phyloP scores from a whole-genome alignment of 225 moss, liverwort and hornwort species.

The Anthoceros angustus region DNA sequence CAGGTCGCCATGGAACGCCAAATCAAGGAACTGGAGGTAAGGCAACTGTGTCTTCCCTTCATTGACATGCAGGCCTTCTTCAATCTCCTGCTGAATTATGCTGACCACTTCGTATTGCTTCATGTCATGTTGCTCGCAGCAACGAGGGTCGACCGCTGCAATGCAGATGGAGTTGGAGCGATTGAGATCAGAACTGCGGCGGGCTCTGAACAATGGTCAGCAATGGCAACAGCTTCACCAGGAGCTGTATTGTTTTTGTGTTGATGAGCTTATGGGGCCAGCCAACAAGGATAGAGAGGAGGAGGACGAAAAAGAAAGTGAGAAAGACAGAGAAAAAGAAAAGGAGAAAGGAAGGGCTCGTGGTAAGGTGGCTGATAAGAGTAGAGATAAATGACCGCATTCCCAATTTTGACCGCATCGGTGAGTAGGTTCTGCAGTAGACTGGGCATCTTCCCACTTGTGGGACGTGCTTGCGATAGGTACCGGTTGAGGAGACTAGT shows the following conservation, averaged over 20 bases:
- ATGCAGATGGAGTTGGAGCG: constrained; percentile 99
- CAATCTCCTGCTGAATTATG: neutral
- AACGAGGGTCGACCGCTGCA: constrained; percentile 82
- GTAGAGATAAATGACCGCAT: constrained; percentile 26
- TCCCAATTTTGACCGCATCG: neutral
- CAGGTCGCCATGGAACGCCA: constrained; percentile 97
- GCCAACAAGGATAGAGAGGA: constrained; percentile 84
- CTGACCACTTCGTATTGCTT: neutral
- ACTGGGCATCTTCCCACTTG: neutral
- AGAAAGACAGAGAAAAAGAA: constrained; percentile 71
- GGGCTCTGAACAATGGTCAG: constrained; percentile 88
- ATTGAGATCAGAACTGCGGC: constrained; percentile 79
- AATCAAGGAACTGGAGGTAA: constrained; percentile 83
- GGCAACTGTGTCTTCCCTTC: neutral
- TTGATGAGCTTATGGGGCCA: constrained; percentile 78
- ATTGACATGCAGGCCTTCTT: too few relatives aligned
- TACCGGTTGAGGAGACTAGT: too few relatives aligned
- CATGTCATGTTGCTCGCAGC: constrained; percentile 26
- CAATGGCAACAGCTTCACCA: constrained; percentile 99
- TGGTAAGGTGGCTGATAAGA: constrained; percentile 55
- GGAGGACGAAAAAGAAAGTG: constrained; percentile 46
- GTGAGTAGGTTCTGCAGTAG: too few relatives aligned
- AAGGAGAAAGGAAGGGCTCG: constrained; percentile 58
- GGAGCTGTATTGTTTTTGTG: constrained; percentile 90
- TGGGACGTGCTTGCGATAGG: neutral